Percentiles rank a stretch among this genome's conserved stretches.
phyloP scores from a whole-genome alignment of 106 monocot species.

The Chionographis japonica region DNA sequence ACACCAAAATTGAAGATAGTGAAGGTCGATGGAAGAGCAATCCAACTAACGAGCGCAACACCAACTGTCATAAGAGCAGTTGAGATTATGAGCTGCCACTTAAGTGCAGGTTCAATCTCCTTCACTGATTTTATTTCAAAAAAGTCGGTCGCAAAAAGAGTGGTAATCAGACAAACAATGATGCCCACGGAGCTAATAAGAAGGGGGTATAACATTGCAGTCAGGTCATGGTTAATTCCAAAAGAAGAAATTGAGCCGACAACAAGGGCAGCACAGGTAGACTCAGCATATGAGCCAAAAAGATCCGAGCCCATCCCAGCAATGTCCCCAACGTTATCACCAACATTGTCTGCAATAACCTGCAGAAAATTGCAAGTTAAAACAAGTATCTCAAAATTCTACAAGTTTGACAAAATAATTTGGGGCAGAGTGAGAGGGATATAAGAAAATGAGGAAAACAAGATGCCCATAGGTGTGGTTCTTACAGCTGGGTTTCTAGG shows the following conservation, averaged over 20 bases:
- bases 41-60: conserved; percentile 27
- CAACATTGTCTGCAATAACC: conserved; percentile 42
- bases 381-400: no score
- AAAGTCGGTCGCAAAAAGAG: conserved; percentile 38
- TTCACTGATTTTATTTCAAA: conserved; percentile 34
- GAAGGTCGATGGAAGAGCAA: conserved; percentile 26
- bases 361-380: not conserved
- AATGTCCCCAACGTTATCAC: conserved; percentile 41
- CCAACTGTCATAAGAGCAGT: conserved; percentile 36
- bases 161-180: conserved; percentile 29
- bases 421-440: not conserved
- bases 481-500: conserved; percentile 76
- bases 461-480: not conserved
- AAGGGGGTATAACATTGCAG: conserved; percentile 25
- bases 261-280: conserved; percentile 37
- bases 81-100: conserved; percentile 31
- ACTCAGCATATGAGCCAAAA: conserved; percentile 38
- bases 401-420: not conserved
- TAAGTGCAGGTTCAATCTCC: conserved; percentile 31
- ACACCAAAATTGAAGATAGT: conserved; percentile 36
- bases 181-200: conserved; percentile 37
- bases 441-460: not conserved
- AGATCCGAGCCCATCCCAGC: conserved; percentile 41
- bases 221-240: conserved; percentile 35
- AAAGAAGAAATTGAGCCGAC: conserved; percentile 36